phyloP scores from a whole-genome alignment of 495 filamentous ascomycete genomes.

The Elaphomyces granulatus region DNA sequence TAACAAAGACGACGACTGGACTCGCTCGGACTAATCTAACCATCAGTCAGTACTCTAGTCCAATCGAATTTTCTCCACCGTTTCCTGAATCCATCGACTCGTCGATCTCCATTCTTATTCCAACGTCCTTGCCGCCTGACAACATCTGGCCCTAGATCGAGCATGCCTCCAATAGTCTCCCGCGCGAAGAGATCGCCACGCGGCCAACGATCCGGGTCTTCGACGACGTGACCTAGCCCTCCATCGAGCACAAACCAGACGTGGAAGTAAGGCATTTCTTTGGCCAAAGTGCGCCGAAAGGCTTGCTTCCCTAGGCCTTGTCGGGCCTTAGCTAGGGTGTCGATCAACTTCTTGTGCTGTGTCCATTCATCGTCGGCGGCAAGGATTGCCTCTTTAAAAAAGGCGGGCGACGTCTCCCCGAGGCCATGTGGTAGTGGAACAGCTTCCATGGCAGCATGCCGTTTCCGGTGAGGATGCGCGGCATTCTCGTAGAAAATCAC shows the following conservation, averaged over 20 bases:
- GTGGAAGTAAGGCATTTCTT: conserved; percentile 99
- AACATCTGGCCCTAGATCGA: conserved; percentile 68
- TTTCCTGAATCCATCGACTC: conserved; percentile 68
- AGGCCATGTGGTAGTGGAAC: conserved; percentile 79
- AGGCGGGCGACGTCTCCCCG: conserved; percentile 81
- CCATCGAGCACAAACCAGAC: conserved; percentile 92
- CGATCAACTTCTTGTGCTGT: conserved; percentile 87
- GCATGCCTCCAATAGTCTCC: conserved; percentile 86
- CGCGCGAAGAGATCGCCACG: conserved; percentile 86
- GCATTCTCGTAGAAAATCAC: conserved; percentile 98
- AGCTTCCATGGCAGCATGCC: conserved; percentile 73
- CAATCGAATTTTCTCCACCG: conserved; percentile 91
- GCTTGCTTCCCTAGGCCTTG: conserved; percentile 63
- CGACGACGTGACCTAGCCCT: conserved; percentile 82
- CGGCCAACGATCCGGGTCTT: conserved; percentile 79
- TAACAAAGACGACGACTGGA: too few relatives aligned
- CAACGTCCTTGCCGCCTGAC: conserved; percentile 88
- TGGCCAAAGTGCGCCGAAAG: conserved; percentile 69
- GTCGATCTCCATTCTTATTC: conserved; percentile 52
- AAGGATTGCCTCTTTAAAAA: conserved; percentile 90
- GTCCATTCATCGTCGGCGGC: conserved; percentile 81
- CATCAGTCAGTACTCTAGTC: conserved; percentile 66
- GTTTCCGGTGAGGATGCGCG: conserved; percentile 58
- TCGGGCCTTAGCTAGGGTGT: conserved; percentile 58
- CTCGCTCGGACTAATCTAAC: too few relatives aligned